These are phyloP conservation scores for Myriangium duriaei DNA, from an alignment of 2,329 filamentous ascomycete species.

Conservation along the genomic window DNA sequence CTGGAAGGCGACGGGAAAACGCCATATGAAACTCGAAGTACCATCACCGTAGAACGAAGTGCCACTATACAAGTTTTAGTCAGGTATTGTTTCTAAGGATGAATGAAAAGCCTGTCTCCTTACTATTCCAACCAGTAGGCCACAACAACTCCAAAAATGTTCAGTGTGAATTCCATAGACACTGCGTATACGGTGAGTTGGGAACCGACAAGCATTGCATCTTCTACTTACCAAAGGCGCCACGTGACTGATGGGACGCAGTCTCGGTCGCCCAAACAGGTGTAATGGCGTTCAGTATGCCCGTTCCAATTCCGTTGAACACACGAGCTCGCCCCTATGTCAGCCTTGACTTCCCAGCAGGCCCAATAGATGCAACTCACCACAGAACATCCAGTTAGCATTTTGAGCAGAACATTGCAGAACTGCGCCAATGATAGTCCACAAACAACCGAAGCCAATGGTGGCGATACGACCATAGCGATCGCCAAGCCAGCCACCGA, in stretches of 20 bases:
- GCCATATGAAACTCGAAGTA: slow-evolving; percentile 28
- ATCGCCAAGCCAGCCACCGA: slow-evolving; percentile 54
- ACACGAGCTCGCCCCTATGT: slow-evolving; percentile 18
- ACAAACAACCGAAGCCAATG: slow-evolving; percentile 44
- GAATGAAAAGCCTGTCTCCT: slow-evolving; percentile 35
- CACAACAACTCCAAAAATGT: slow-evolving; percentile 54
- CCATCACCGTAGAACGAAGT: slow-evolving; percentile 16
- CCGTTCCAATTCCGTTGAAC: slow-evolving; percentile 43
- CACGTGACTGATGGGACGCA: slow-evolving; percentile 53
- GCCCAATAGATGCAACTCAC: neutral
- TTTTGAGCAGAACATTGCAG: slow-evolving; percentile 56
- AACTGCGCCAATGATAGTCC: slow-evolving; percentile 39
- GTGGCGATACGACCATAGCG: slow-evolving; percentile 49
- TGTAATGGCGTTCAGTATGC: slow-evolving; percentile 57
- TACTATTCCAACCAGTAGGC: slow-evolving; percentile 30
- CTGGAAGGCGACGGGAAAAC: slow-evolving; percentile 59
- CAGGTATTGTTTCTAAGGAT: neutral
- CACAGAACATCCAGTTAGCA: slow-evolving; percentile 56
- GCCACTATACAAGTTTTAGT: slow-evolving; percentile 6
- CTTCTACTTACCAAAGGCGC: slow-evolving; percentile 24
- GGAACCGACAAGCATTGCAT: neutral
- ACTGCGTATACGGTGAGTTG: slow-evolving; percentile 39
- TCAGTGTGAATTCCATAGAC: slow-evolving; percentile 60
- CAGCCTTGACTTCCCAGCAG: no score
- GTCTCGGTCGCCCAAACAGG: slow-evolving; percentile 63